Evolutionary conservation across 2,329 filamentous ascomycete genomes (phyloP).

Genomic region (Cryphonectria naterciae): DNA sequence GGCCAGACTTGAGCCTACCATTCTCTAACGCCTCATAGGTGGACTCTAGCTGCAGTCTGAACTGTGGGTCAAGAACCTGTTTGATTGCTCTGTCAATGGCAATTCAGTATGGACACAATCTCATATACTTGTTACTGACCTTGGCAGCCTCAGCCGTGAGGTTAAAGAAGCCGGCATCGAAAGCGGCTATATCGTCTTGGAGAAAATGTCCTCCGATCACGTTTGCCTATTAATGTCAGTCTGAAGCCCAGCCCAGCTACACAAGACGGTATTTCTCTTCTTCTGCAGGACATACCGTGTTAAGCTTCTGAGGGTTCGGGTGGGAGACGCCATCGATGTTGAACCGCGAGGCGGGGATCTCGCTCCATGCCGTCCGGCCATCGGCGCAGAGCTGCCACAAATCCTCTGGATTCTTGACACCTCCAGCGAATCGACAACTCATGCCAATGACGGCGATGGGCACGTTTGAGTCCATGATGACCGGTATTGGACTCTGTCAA

Average conservation of each 20-base stretch:
- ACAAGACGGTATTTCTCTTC: background rate
- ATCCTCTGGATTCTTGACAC: slow-evolving; percentile 37
- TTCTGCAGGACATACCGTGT: background rate
- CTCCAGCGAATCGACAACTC: slow-evolving; percentile 45
- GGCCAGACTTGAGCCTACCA: background rate
- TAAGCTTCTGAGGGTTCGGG: background rate
- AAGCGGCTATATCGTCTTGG: slow-evolving; percentile 8
- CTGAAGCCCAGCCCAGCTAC: background rate
- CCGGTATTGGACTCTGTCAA: background rate
- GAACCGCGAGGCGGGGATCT: slow-evolving; percentile 9
- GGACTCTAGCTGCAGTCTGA: slow-evolving; percentile 15
- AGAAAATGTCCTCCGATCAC: slow-evolving; percentile 16
- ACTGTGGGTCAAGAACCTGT: slow-evolving; percentile 15
- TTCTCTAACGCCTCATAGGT: slow-evolving; percentile 20
- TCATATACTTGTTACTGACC: background rate
- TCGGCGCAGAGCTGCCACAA: slow-evolving; percentile 37
- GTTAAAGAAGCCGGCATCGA: slow-evolving; percentile 19
- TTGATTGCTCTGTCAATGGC: background rate
- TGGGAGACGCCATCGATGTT: slow-evolving; percentile 2
- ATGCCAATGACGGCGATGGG: slow-evolving; percentile 20
- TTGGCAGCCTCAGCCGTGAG: slow-evolving; percentile 7
- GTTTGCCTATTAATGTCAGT: slow-evolving; percentile 3
- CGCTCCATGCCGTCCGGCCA: slow-evolving; percentile 12
- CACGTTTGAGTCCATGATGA: background rate
- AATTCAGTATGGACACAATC: background rate